These are phyloP conservation scores for Phoma sp. DNA, from an alignment of 2,329 filamentous ascomycete genomes.

Conservation along the genomic window DNA sequence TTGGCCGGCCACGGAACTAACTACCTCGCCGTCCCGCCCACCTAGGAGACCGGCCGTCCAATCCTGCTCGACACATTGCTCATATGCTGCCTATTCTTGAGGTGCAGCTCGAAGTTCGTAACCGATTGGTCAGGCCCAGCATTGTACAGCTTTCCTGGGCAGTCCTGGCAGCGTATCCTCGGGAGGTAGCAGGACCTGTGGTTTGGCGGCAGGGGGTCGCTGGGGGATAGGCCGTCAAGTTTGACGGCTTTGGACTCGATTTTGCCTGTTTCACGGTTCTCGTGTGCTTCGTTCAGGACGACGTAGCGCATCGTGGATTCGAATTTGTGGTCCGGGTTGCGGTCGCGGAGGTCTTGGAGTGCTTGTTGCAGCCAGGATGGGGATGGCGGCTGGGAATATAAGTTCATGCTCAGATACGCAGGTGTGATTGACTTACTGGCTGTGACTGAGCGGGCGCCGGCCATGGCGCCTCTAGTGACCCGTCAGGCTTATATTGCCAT, in stretches of 20 bases:
- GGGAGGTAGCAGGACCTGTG: conserved; percentile 84
- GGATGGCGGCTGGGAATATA: conserved; percentile 71
- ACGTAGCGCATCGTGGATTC: conserved; percentile 92
- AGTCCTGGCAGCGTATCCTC: conserved; percentile 89
- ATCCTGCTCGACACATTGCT: conserved; percentile 44
- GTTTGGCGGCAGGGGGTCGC: conserved; percentile 64
- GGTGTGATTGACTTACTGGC: conserved; percentile 61
- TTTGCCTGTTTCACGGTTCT: conserved; percentile 63
- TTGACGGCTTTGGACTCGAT: conserved; percentile 58
- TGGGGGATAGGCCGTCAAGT: conserved; percentile 53
- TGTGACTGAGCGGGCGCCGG: conserved; percentile 65
- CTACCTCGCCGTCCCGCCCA: neutral
- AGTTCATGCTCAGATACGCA: conserved; percentile 12
- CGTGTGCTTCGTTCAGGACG: conserved; percentile 68
- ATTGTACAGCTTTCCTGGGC: conserved; percentile 91
- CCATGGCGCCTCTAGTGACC: conserved; percentile 69
- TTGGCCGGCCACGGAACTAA: neutral
- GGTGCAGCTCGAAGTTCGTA: conserved; percentile 89
- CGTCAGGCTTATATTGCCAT: conserved; percentile 52
- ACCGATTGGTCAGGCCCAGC: conserved; percentile 84
- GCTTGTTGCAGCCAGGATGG: conserved; percentile 84
- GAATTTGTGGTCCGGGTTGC: conserved; percentile 82
- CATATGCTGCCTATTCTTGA: conserved; percentile 79
- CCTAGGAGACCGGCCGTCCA: conserved; percentile 22
- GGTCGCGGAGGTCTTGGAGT: conserved; percentile 71